A percentile compares a stretch with the other conserved stretches of the same genome.
These are phyloP conservation scores for Spirogloea muscicola DNA, from an alignment of 139 green algal species.

Conservation along the genomic window DNA sequence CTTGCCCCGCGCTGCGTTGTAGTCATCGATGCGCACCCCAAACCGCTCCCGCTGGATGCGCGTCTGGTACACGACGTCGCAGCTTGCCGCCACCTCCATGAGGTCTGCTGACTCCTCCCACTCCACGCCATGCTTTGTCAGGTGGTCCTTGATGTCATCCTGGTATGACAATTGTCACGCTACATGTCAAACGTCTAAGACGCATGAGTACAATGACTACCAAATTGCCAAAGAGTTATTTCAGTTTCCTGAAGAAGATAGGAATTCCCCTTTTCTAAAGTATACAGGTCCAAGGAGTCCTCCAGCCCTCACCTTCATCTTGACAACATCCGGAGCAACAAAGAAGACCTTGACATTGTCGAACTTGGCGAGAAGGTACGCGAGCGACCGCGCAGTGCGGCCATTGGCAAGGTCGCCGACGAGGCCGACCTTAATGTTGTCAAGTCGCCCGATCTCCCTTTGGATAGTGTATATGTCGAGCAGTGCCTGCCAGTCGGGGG, in stretches of 20 bases:
- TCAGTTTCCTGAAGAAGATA: too few relatives aligned
- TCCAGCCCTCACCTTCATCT: constrained; percentile 82
- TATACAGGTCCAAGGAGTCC: too few relatives aligned
- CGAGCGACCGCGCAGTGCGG: constrained; percentile 81
- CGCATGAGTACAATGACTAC: too few relatives aligned
- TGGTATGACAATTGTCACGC: too few relatives aligned
- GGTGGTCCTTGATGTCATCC: constrained; percentile 90
- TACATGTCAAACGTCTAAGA: too few relatives aligned
- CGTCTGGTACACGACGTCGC: constrained; percentile 97
- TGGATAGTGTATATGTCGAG: constrained; percentile 98
- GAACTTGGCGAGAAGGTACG: constrained; percentile 89
- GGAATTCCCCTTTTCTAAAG: too few relatives aligned
- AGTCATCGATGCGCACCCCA: constrained; percentile 51
- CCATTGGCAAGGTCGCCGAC: constrained; percentile 96
- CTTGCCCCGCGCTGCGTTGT: constrained; percentile 51
- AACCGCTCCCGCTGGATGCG: constrained; percentile 98
- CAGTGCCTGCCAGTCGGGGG: too few relatives aligned
- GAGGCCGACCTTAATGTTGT: constrained; percentile 85
- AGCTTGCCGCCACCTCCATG: constrained; percentile 58
- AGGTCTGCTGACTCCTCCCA: constrained; percentile 85
- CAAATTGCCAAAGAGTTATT: too few relatives aligned
- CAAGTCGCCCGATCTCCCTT: constrained; percentile 83
- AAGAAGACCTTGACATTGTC: constrained; percentile 87
- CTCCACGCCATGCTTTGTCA: constrained; percentile 62
- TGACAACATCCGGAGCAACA: constrained; percentile 88